These are phyloP conservation scores for Naematelia aurantialba DNA, from an alignment of 768 basidiomycete genomes.

Conservation along the genomic window DNA sequence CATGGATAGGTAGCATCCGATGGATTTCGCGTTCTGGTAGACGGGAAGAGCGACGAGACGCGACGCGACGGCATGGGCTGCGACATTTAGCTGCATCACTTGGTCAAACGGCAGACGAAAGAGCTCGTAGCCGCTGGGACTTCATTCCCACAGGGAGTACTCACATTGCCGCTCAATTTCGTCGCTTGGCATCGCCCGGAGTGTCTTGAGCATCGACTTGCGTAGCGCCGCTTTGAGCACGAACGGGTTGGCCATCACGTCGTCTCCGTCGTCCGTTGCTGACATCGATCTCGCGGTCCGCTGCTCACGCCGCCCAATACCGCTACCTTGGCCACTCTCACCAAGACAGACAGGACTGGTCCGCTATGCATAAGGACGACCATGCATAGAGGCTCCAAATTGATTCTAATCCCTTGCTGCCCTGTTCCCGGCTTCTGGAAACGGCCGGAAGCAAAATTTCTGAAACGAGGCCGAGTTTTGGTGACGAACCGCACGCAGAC, in stretches of 20 bases:
- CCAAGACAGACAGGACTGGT: neutral
- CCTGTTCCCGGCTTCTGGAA: too few relatives aligned
- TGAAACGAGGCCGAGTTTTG: too few relatives aligned
- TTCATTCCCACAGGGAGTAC: conserved; percentile 11
- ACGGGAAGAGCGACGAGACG: conserved; percentile 20
- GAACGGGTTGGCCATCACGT: conserved; percentile 13
- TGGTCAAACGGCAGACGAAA: too few relatives aligned
- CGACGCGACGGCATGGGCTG: conserved; percentile 23
- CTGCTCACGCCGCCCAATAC: neutral
- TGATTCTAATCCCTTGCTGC: too few relatives aligned
- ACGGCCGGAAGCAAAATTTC: neutral
- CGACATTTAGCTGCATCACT: neutral
- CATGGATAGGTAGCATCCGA: conserved; percentile 45
- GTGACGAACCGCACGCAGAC: too few relatives aligned
- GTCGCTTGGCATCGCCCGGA: conserved; percentile 23
- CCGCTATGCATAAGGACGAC: neutral
- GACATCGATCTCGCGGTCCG: neutral
- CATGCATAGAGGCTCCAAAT: neutral
- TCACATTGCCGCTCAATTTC: conserved; percentile 37
- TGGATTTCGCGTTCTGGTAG: conserved; percentile 28
- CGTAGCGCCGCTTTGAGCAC: conserved; percentile 30
- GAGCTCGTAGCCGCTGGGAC: too few relatives aligned
- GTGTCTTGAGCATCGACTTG: conserved; percentile 30
- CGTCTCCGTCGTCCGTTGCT: neutral
- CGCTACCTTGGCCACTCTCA: neutral